Evolutionary conservation across 1,284 basidiomycete species (phyloP).

Genomic region (Salmacisia buchloeana): DNA sequence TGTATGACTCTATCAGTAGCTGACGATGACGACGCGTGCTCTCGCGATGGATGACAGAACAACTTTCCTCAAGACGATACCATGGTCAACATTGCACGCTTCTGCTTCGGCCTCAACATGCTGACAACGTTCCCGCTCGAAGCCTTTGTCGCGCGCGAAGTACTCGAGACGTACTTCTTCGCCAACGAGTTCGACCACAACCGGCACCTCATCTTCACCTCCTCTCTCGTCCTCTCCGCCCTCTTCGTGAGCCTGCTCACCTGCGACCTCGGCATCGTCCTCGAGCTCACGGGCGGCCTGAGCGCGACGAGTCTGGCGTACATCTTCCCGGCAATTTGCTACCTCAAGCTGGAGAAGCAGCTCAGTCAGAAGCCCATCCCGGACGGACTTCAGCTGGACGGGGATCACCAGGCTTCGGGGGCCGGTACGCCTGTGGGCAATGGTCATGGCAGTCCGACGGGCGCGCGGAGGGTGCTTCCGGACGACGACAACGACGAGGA

Average conservation of each 20-base stretch:
- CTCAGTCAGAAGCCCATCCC: slow-evolving; percentile 24
- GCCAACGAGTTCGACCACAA: slow-evolving; percentile 47
- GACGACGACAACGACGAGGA: slow-evolving; percentile 15
- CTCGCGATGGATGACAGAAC: slow-evolving; percentile 24
- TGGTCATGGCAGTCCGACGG: background rate
- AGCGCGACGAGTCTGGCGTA: slow-evolving; percentile 90
- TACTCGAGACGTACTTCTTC: slow-evolving; percentile 36
- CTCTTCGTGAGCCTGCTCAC: slow-evolving; percentile 84
- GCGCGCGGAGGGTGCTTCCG: background rate
- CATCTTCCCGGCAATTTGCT: slow-evolving; percentile 58
- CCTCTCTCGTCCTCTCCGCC: slow-evolving; percentile 71
- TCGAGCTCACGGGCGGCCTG: slow-evolving; percentile 92
- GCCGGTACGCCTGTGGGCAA: background rate
- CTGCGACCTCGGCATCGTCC: slow-evolving; percentile 92
- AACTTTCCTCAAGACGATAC: slow-evolving; percentile 48
- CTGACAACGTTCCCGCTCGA: slow-evolving; percentile 91
- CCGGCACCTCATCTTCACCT: slow-evolving; percentile 87
- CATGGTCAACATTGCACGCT: slow-evolving; percentile 68
- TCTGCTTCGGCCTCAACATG: slow-evolving; percentile 97
- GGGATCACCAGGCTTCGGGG: slow-evolving; percentile 9
- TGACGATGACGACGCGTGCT: background rate
- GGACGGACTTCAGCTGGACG: slow-evolving; percentile 6
- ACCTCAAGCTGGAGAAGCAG: slow-evolving; percentile 43
- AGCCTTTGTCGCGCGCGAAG: slow-evolving; percentile 88
- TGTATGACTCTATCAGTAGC: no score